Base-by-base conservation (phyloP, 1,284 basidiomycete species). In the Rhodotorula sp. region DNA sequence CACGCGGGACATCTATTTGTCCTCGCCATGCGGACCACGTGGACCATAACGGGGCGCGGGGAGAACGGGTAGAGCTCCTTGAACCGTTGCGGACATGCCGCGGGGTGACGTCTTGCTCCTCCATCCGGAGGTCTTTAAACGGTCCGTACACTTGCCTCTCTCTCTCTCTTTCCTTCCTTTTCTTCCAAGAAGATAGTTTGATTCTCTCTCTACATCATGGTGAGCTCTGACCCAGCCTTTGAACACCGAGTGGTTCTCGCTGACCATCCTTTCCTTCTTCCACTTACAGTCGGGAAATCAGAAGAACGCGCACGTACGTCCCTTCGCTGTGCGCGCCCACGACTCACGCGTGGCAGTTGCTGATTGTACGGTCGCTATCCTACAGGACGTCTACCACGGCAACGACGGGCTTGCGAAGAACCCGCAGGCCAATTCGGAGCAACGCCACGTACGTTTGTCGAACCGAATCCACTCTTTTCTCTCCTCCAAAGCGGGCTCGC, bases 301-400 rank as follows among this genome's bases (percentile, higher is more conserved):
- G 1, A 60, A 46, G 23, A 23, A 20, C 23, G 43, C 14, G 23
- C 58, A 47, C 23, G 43, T 43, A 14, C 16, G 26, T 14, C 10
- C 16, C 5, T 46, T 29, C 21, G 39, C 57, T 8, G 29, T 20
- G 18, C 20, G 16, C 18, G 0, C 56, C 56, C 23, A 3, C 29
- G 29, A 29, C 29, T 29, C 29, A 29, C n/a, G n/a, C n/a, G n/a
- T n/a, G n/a, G n/a, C n/a, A n/a, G n/a, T n/a, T 20, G 31, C 56
- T 39, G 29, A 21, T 10, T 14, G 20, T 7, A 6, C 21, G 20
- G 12, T 29, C 20, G 5, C 7, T 56, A 15, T 14, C 58, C 20
- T 39, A 16, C 61, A 64, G 62, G 31, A 57, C 54, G 54, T 57
- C 20, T 48, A 64, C 63, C 43, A 64, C 29, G 63, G 63, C 43